phyloP scores from a whole-genome alignment of 352 stramenopile genomes.

The Globisporangium cederbergense region DNA sequence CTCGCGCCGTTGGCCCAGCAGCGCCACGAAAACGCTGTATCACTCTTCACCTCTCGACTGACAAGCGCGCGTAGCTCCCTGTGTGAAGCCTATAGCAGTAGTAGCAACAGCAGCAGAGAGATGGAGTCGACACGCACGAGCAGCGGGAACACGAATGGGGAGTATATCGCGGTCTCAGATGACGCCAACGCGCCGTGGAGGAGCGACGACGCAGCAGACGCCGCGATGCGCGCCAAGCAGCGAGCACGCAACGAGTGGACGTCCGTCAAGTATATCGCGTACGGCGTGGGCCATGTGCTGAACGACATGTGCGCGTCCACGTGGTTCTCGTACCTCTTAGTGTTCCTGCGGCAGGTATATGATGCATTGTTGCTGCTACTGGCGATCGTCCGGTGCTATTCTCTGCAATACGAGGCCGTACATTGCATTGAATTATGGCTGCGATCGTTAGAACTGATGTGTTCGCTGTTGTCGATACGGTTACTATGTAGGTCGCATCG shows the following conservation, averaged over 20 bases:
- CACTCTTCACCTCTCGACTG: not conserved
- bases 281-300: constrained; percentile 80
- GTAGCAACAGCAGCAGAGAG: not conserved
- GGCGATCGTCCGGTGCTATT: not conserved
- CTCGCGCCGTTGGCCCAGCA: constrained; percentile 5
- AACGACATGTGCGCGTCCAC: constrained; percentile 89
- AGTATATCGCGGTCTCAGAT: constrained; percentile 19
- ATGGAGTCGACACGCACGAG: not conserved
- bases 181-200: not conserved
- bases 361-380: not conserved
- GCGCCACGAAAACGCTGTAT: not conserved
- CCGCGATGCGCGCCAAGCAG: constrained; percentile 6
- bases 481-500: constrained; percentile 26
- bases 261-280: constrained; percentile 52
- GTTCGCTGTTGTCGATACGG: not conserved
- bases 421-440: not conserved
- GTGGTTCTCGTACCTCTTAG: constrained; percentile 87
- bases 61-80: not conserved
- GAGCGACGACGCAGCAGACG: not conserved
- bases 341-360: constrained; percentile 62
- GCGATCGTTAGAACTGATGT: not conserved
- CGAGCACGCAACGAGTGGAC: constrained; percentile 40
- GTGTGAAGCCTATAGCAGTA: not conserved
- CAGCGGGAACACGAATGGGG: constrained; percentile 9
- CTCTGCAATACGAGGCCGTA: not conserved